Percentiles rank a stretch among this genome's conserved stretches.
Evolutionary conservation across 495 filamentous ascomycete species (phyloP).

Genomic region (Neurospora tetrasperma): DNA sequence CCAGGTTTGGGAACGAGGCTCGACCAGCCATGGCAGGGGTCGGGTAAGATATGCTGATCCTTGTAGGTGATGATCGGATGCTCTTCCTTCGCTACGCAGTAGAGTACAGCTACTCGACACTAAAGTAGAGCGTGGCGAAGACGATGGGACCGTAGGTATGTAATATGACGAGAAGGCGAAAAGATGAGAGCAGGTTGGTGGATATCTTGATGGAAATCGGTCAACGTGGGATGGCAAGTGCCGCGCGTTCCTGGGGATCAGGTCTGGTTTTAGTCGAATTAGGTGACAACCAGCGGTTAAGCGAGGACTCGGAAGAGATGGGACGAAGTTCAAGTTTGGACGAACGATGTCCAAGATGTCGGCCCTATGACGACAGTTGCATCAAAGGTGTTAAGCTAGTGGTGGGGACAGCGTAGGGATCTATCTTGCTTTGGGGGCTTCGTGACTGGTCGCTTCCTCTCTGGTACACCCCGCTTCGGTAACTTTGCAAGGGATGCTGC

Average conservation of each 20-base stretch:
- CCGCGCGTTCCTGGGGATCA: not conserved
- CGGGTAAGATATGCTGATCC: not conserved
- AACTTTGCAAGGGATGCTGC: not conserved
- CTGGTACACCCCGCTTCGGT: not conserved
- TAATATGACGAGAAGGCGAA: not conserved
- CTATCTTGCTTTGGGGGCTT: not conserved
- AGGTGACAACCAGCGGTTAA: not conserved
- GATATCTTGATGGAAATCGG: not conserved
- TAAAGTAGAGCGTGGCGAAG: not conserved
- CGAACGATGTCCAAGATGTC: conserved; percentile 15
- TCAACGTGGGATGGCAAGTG: not conserved
- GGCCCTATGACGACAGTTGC: conserved; percentile 20
- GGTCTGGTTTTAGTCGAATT: not conserved
- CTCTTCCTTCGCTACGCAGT: not conserved
- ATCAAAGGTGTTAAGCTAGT: not conserved
- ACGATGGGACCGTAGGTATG: not conserved
- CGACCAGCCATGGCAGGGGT: conserved; percentile 20
- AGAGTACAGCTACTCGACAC: not conserved
- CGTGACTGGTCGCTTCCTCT: not conserved
- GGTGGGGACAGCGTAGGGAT: not conserved
- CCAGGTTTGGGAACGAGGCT: conserved; percentile 26
- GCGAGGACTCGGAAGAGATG: not conserved
- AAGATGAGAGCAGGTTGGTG: not conserved
- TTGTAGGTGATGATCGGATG: not conserved
- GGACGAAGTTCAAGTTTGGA: not conserved